A percentile compares a stretch with the other conserved stretches of the same genome.
Evolutionary conservation across 176 grass and related monocot species (phyloP).

Genomic region (Avena sativa): DNA sequence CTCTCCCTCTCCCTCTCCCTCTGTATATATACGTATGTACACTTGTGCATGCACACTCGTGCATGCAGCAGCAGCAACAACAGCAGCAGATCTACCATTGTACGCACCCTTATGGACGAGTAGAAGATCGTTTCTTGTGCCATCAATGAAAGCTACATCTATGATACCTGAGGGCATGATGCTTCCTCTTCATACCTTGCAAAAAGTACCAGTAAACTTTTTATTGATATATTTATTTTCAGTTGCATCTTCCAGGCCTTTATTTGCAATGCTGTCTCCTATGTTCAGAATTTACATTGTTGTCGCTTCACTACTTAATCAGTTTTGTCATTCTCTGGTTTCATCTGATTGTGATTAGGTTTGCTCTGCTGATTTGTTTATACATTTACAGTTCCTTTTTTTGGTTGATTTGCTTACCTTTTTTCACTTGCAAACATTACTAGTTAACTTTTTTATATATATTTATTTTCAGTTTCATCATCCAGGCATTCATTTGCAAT

Average conservation of each 20-base stretch:
- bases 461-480: slow-evolving; percentile 18
- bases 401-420: slow-evolving; percentile 17
- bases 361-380: neutral
- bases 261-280: neutral
- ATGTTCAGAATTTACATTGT: neutral
- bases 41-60: neutral
- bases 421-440: neutral
- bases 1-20: neutral
- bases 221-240: slow-evolving; percentile 1
- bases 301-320: neutral
- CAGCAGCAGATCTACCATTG: neutral
- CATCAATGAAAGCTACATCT: slow-evolving; percentile 26
- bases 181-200: neutral
- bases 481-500: neutral
- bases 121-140: slow-evolving; percentile 13
- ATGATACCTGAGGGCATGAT: slow-evolving; percentile 24
- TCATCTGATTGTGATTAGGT: neutral
- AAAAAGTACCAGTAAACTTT: neutral
- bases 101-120: neutral
- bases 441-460: neutral
- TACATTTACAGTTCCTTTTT: neutral
- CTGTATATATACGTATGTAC: neutral
- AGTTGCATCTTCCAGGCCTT: neutral
- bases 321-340: neutral
- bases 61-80: neutral